phyloP scores from a whole-genome alignment of 1,284 basidiomycete species.

The Dichomitus squalens region DNA sequence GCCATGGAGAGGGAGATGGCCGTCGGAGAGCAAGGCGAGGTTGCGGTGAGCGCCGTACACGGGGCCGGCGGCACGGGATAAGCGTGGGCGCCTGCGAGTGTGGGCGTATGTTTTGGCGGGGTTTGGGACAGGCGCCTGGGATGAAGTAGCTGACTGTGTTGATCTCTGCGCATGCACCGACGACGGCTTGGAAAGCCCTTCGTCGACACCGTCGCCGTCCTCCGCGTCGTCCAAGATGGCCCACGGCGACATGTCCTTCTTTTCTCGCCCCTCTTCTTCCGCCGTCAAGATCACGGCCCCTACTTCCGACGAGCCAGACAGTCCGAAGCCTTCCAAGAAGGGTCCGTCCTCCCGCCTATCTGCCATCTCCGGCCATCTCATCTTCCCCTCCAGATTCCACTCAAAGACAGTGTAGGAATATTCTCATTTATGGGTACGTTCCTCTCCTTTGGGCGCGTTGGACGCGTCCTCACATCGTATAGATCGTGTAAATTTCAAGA shows the following conservation, averaged over 20 bases:
- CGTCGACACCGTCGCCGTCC: constrained; percentile 17
- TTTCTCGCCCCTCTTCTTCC: constrained; percentile 51
- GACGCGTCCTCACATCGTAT: constrained; percentile 7
- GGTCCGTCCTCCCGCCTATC: constrained; percentile 35
- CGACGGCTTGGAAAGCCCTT: neutral
- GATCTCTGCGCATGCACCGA: too few species aligned
- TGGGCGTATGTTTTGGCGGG: constrained; percentile 16
- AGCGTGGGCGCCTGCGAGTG: neutral
- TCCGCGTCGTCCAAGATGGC: constrained; percentile 32
- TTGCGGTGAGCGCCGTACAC: too few species aligned
- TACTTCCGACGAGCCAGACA: constrained; percentile 38
- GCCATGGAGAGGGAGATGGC: constrained; percentile 48
- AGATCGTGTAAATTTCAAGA: constrained; percentile 86
- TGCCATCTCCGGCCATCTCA: constrained; percentile 14
- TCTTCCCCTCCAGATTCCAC: constrained; percentile 51
- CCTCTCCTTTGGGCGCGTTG: neutral
- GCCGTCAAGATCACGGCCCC: constrained; percentile 63
- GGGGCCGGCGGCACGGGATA: neutral
- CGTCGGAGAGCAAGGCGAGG: constrained; percentile 1
- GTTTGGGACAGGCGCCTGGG: constrained; percentile 8
- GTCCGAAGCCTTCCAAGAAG: constrained; percentile 41
- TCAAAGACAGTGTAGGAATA: constrained; percentile 84
- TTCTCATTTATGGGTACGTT: constrained; percentile 83
- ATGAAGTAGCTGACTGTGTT: neutral
- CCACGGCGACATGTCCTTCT: constrained; percentile 40